Percentiles rank a stretch among this genome's conserved stretches.
Evolutionary conservation across 164 flowering plant genomes (phyloP).

Genomic region (Cinnamomum chago): DNA sequence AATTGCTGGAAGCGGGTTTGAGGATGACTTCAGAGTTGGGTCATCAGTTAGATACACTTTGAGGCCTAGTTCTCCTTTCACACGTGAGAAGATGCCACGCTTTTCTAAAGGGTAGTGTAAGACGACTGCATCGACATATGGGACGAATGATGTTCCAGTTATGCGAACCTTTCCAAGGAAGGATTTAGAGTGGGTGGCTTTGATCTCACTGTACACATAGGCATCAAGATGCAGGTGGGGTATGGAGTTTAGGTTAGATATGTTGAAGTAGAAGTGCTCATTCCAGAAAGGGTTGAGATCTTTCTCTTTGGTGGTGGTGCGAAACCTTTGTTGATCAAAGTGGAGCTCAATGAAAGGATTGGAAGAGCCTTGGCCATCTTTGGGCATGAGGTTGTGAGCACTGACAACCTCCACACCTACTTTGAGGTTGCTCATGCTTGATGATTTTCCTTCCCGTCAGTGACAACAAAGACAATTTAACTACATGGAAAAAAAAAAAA

Average conservation of each 20-base stretch:
- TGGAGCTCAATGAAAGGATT: slow-evolving; percentile 70
- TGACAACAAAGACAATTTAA: slow-evolving; percentile 3
- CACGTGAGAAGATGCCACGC: slow-evolving; percentile 66
- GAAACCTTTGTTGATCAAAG: slow-evolving; percentile 74
- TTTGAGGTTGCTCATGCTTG: slow-evolving; percentile 64
- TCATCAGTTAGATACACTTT: slow-evolving; percentile 74
- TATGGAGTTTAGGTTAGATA: slow-evolving; percentile 65
- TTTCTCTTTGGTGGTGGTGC: slow-evolving; percentile 75
- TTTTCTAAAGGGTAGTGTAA: slow-evolving; percentile 82
- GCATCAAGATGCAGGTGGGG: slow-evolving; percentile 62
- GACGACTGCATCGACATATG: slow-evolving; percentile 72
- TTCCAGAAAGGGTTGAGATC: slow-evolving; percentile 94
- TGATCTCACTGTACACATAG: slow-evolving; percentile 43
- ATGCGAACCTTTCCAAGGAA: slow-evolving; percentile 79
- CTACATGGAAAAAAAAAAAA: neutral
- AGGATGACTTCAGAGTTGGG: slow-evolving; percentile 55
- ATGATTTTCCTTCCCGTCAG: neutral
- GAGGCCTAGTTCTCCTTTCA: slow-evolving; percentile 79
- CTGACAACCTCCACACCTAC: slow-evolving; percentile 76
- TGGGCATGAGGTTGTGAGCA: slow-evolving; percentile 84
- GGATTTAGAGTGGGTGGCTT: slow-evolving; percentile 44
- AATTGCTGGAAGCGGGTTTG: slow-evolving; percentile 42
- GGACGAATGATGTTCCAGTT: slow-evolving; percentile 74
- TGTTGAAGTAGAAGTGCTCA: slow-evolving; percentile 82
- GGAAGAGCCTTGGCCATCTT: slow-evolving; percentile 83